Base-by-base conservation (phyloP, 2,329 filamentous ascomycete species). In the Alternaria alternata region DNA sequence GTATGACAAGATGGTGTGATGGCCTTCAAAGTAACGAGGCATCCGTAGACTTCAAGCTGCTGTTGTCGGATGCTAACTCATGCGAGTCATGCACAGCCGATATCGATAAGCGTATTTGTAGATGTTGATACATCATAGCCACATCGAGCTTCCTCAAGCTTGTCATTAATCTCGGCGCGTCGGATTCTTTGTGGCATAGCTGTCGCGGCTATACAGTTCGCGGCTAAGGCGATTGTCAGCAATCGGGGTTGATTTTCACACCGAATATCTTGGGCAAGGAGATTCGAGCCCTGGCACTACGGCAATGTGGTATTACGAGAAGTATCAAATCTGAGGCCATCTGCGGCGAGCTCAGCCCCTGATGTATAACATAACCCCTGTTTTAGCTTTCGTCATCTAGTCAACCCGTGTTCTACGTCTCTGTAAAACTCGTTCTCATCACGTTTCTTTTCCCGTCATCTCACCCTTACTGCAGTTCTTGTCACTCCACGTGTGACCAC, bases 81-180 rank as follows among this genome's bases (percentile, higher is more conserved):
- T 30, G 30, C 57, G 57, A 59, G 51, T 59, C 57, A 59, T 55
- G 39, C 7, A 11, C 11, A 28, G 18, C 32, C 16, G 24, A 22
- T 43, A 49, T 42, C 52, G 57, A 59, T 59, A 51, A 59, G 54
- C n/a, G 11, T 14, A 22, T n/a, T 22, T 18, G 44, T 48, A 20
- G 8, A 28, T 32, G 20, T 4, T 20, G 18, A 11, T 39, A 48
- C 28, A 48, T 34, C 18, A 24, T n/a, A 22, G 12, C 24, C 28
- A 48, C 12, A 5, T 11, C 7, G 28, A n/a, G 12, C 14, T 22
- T 32, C 12, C 5, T 24, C 30, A 34, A 16, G 8, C 30, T 48
- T 34, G 14, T 36, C 46, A 48, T 20, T 20, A 48, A 34, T 36
- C 22, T 48, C 30, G 46, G 46, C 46, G 46, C 22, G 9, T 3